Percentiles rank a stretch among this genome's conserved stretches.
phyloP scores from a whole-genome alignment of 1,284 basidiomycete species.

The Malassezia sp. region DNA sequence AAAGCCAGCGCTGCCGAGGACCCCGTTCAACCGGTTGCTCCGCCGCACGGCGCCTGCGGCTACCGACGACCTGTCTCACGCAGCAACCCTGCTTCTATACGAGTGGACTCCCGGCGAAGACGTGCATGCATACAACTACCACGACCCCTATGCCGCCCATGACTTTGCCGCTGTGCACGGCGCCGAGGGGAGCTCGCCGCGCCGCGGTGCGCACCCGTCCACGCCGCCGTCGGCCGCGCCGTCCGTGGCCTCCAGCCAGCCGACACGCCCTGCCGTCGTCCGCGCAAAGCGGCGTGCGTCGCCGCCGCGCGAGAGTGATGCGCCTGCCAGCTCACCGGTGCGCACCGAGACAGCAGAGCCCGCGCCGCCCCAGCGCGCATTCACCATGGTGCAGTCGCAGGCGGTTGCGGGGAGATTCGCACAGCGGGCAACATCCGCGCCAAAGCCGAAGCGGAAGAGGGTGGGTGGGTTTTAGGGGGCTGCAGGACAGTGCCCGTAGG shows the following conservation, averaged over 20 bases:
- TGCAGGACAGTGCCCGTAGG: too few relatives aligned
- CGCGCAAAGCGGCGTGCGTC: too few relatives aligned
- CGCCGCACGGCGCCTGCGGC: too few relatives aligned
- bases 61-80: neutral
- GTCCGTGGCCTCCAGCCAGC: too few relatives aligned
- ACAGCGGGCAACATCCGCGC: neutral
- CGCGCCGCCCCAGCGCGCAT: neutral
- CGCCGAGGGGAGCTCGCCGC: too few relatives aligned
- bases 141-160: slow-evolving; percentile 3
- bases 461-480: slow-evolving; percentile 14
- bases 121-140: slow-evolving; percentile 1
- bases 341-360: neutral
- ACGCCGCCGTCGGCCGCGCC: too few relatives aligned
- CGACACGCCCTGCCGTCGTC: too few relatives aligned
- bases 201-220: too few relatives aligned
- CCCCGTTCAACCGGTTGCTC: neutral
- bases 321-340: neutral
- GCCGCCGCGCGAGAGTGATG: neutral
- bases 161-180: too few relatives aligned
- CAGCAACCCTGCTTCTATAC: slow-evolving; percentile 7
- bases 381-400: slow-evolving; percentile 5
- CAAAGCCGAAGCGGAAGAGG: slow-evolving; percentile 8
- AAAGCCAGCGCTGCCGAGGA: neutral
- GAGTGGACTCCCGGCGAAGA: slow-evolving; percentile 8
- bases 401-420: slow-evolving; percentile 11